Percentiles rank a stretch among this genome's conserved stretches.
These are phyloP conservation scores for Fraxinus americana DNA, from an alignment of 257 asterid species.

Conservation along the genomic window DNA sequence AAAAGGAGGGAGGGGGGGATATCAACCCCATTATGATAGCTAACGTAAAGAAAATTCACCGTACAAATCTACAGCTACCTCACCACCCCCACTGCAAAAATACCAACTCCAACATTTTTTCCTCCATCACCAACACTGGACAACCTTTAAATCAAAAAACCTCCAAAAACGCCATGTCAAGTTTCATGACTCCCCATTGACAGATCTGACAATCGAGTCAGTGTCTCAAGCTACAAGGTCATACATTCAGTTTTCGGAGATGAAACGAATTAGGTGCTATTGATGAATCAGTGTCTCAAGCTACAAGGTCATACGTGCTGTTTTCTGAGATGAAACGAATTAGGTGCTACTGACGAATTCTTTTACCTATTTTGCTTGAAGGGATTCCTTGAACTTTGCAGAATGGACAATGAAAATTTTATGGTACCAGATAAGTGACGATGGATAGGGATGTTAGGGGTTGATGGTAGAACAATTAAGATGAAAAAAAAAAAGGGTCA, in stretches of 20 bases:
- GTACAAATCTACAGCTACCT: too few relatives aligned
- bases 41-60: too few relatives aligned
- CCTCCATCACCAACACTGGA: neutral
- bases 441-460: neutral
- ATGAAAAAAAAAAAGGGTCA: neutral
- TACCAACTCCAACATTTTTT: too few relatives aligned
- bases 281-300: too few relatives aligned
- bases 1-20: too few relatives aligned
- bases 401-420: neutral
- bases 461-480: neutral
- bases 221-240: neutral
- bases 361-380: too few relatives aligned
- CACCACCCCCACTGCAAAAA: too few relatives aligned
- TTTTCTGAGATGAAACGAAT: neutral
- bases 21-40: too few relatives aligned
- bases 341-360: neutral
- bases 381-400: neutral
- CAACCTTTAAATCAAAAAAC: neutral
- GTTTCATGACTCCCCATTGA: neutral
- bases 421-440: neutral
- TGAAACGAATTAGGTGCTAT: neutral
- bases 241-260: neutral
- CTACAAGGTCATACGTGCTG: neutral
- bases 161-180: neutral
- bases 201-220: neutral